Base-by-base conservation (phyloP, 352 stramenopile species). In the Globisporangium mamillatum region DNA sequence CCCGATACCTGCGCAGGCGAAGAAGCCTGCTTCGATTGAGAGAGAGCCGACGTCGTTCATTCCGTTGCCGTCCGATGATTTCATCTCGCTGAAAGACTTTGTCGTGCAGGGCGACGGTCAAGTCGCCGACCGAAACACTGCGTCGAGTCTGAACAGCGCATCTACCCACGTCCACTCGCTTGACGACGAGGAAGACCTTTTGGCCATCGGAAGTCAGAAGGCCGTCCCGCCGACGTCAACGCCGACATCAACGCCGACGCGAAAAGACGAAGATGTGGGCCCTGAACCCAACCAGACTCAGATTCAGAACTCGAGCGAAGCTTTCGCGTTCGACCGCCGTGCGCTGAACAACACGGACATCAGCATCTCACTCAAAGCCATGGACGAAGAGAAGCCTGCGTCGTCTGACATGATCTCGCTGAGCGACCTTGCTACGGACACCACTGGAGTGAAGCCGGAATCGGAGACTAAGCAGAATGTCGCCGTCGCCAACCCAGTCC, bases 31-130 rank as follows among this genome's bases (percentile, higher is more conserved):
- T 55, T 4, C 25, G 38, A 52, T 14, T 38, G 38, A 62, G 8
- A 24, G 20, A 50, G 52, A 55, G 3, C 24, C 25, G 50, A 50
- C 62, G 18, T 55, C 44, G 18, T 54, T 38, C 5, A 32, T 25
- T 1, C n/a, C 63, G 29, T 27, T 38, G 50, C 32, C 34, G 12
- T 68, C 60, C 1, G 53, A 57, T 4, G 77, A 82, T 63, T 81
- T 88, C 50, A 86, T 88, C 63, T 80, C 80, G 24, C 75, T 88
- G 1, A 82, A 83, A 29, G 76, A 86, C 64, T 88, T 83, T 61
- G 59, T 81, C 22, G 69, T 78, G 20, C 68, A 85, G 53, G 67
- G 63, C 18, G 75, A 81, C 16, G 76, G 78, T 20, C 52, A 68
- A 24, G 27, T 64, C 12, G 36, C 44, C 4, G 61, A 68, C 44